Evolutionary conservation across 2,329 filamentous ascomycete genomes (phyloP), one percentile per base, ranked within the genome.

Genomic region (Pyrenophora teres): DNA sequence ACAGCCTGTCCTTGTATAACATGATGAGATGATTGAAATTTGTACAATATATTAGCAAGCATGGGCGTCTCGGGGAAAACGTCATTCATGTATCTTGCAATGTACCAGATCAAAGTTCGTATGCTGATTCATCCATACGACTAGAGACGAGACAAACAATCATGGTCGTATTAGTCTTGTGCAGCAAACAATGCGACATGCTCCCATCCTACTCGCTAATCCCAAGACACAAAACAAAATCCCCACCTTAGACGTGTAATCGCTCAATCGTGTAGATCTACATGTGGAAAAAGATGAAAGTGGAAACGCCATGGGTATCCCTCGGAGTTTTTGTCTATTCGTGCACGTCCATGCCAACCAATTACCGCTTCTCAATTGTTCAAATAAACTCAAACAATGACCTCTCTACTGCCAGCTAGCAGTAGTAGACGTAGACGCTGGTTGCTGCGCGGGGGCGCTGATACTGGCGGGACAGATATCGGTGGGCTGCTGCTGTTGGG

Each of bases 361-460:
- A 27, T 8, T 27, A 27, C 7, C 25, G 25, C 9, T 27, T 27
- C 25, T 27, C 25, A 8, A 5, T 8, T 27, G 25, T 10, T 27
- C 27, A 30, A 13, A 12, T 12, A 3, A 4, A 9, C 27, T 30
- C 27, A 13, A 30, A 30, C 27, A 30, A 30, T 30, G 32, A 9
- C 42, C 25, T 5, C 16, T 15, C 53, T 64, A 67, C 33, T 62
- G 60, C 63, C 62, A 65, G 40, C 52, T 57, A 7, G 57, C 27
- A 15, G 44, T 31, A 15, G 44, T 31, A 10, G 27, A 23, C 4
- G 36, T 21, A 1, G 36, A 36, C 13, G 37, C 33, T 12, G 12
- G 13, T 4, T 27, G 32, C 9, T 51, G 23, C 6, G 23, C 2
- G 23, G 23, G 23, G 7, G 23, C 23, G 23, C 23, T 25, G 8